Evolutionary conservation across 208 protist species (phyloP).

Genomic region (Acanthamoeba lenticulata): DNA sequence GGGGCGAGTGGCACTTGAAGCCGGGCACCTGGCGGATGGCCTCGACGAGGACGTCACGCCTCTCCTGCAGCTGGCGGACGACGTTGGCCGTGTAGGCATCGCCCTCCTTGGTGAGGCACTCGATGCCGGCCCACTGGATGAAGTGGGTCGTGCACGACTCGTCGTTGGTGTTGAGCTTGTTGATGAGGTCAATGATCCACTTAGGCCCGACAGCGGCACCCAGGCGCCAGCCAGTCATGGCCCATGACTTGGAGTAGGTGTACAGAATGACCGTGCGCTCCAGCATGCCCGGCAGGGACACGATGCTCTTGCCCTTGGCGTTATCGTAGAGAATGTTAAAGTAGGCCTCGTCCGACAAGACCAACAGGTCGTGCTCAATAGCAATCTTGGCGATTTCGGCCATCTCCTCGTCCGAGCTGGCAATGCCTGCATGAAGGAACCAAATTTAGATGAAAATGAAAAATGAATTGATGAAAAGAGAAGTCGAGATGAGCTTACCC

Average conservation of each 20-base stretch:
- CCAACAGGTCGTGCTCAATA: conserved; percentile 63
- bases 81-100: conserved; percentile 27
- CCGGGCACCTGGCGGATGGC: conserved; percentile 58
- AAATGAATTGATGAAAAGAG: background rate
- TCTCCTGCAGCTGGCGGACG: conserved; percentile 25
- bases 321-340: conserved; percentile 71
- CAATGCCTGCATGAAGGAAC: conserved; percentile 67
- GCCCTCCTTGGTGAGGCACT: conserved; percentile 22
- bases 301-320: conserved; percentile 67
- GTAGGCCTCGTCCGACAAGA: conserved; percentile 72
- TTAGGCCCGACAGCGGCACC: conserved; percentile 69
- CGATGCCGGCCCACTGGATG: conserved; percentile 68
- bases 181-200: conserved; percentile 73
- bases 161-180: conserved; percentile 76
- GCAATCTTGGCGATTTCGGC: conserved; percentile 63
- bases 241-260: conserved; percentile 73
- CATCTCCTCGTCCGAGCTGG: conserved; percentile 69
- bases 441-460: no score
- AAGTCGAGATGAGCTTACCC: background rate
- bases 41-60: conserved; percentile 63
- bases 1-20: conserved; percentile 62
- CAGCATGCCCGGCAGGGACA: conserved; percentile 63
- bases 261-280: conserved; percentile 72
- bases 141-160: conserved; percentile 75
- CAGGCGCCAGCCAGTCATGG: conserved; percentile 72